Percentiles rank a stretch among this genome's conserved stretches.
Evolutionary conservation across 78 protist species (phyloP).

Genomic region (Speleostelium caveatum): DNA sequence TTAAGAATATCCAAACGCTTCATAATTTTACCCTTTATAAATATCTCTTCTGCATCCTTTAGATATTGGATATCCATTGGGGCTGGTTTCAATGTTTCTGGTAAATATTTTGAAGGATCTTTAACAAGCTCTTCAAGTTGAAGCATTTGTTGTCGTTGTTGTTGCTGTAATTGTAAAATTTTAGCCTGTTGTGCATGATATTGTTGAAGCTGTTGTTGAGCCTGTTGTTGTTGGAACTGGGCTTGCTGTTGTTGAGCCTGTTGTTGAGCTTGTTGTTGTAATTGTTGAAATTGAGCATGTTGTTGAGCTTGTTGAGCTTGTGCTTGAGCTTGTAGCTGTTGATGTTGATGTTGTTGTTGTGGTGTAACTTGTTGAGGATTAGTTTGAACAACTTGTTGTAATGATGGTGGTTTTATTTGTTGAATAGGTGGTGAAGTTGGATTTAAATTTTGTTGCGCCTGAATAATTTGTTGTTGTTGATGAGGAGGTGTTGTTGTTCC

Average conservation of each 20-base stretch:
- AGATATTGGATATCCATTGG: conserved; percentile 25
- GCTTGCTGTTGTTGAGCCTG: neutral
- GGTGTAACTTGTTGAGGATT: neutral
- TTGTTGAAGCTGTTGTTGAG: neutral
- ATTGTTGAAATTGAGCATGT: neutral
- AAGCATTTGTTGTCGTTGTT: too few relatives aligned
- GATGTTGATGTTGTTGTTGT: neutral
- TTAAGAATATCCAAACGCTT: neutral
- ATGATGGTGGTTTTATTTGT: neutral
- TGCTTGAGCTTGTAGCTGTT: neutral
- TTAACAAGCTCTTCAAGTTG: neutral
- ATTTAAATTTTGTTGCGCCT: neutral
- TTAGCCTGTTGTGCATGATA: neutral
- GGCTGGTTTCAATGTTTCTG: conserved; percentile 31
- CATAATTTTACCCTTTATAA: neutral
- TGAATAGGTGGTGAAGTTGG: neutral
- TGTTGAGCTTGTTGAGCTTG: conserved; percentile 12
- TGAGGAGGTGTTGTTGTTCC: too few relatives aligned
- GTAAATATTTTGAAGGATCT: neutral
- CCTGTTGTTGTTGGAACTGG: neutral
- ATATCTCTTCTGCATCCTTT: neutral
- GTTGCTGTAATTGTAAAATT: neutral
- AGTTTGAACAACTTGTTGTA: neutral
- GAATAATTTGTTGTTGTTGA: neutral
- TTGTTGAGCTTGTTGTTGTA: neutral